Evolutionary conservation across 208 protist species (phyloP).

Genomic region (Leishmania lainsoni): DNA sequence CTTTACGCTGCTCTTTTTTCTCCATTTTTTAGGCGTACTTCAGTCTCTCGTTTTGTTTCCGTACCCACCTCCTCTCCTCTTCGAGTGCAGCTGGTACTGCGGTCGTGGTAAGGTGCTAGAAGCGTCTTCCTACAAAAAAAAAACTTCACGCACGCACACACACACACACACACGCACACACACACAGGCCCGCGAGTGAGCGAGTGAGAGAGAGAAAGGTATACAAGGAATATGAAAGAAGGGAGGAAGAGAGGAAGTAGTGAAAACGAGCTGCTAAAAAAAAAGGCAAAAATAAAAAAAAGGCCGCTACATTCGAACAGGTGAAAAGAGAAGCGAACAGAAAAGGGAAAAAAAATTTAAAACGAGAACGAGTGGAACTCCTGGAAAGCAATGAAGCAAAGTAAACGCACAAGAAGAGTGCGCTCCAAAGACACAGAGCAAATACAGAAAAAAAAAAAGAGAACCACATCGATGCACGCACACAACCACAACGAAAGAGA

Average conservation of each 20-base stretch:
- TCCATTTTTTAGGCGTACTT: not conserved
- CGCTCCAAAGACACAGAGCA: too few relatives aligned
- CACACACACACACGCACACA: not conserved
- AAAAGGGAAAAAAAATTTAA: not conserved
- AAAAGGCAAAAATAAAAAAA: not conserved
- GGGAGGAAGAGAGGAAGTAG: not conserved
- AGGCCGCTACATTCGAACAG: too few relatives aligned
- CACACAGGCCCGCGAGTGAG: not conserved
- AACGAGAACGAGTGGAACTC: too few relatives aligned
- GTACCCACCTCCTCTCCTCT: not conserved
- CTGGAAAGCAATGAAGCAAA: not conserved
- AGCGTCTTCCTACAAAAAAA: not conserved
- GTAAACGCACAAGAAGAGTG: not conserved
- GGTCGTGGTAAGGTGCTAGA: not conserved
- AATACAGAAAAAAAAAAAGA: not conserved
- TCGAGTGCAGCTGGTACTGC: not conserved
- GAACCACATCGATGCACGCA: not conserved
- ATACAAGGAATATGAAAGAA: not conserved
- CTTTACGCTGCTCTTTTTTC: not conserved
- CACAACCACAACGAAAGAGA: not conserved
- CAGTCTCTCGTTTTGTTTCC: not conserved
- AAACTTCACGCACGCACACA: not conserved
- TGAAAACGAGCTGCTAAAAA: not conserved
- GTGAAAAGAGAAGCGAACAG: slow-evolving; percentile 6
- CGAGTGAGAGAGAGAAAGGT: not conserved